Percentiles rank a stretch among this genome's conserved stretches.
phyloP scores from a whole-genome alignment of 129 eudicot species.

The Helichrysum umbraculigerum region DNA sequence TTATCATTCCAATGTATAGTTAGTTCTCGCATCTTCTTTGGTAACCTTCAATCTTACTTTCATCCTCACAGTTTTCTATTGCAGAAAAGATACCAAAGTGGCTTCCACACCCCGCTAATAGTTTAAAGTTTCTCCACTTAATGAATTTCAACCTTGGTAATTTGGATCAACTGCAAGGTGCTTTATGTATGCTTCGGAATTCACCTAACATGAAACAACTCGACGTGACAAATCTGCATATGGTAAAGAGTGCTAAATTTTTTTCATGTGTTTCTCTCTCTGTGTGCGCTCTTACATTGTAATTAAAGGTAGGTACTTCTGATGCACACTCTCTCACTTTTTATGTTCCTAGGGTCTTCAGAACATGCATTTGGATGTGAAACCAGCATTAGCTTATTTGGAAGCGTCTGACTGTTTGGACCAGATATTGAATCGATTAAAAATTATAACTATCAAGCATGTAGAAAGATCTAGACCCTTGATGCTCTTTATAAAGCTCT shows the following conservation, averaged over 20 bases:
- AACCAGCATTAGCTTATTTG: conserved; percentile 9
- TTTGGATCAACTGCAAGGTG: conserved; percentile 19
- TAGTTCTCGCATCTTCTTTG: too few relatives aligned
- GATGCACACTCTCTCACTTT: background rate
- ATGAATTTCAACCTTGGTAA: background rate
- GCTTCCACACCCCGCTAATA: background rate
- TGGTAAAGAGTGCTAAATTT: background rate
- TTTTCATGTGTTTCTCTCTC: too few relatives aligned
- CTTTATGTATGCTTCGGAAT: conserved; percentile 24
- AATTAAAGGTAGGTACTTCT: background rate
- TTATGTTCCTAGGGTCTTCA: background rate
- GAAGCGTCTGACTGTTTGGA: conserved; percentile 18
- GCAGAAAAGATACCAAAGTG: conserved; percentile 16
- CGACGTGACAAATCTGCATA: background rate
- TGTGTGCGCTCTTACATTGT: too few relatives aligned
- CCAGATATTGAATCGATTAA: background rate
- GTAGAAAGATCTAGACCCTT: conserved; percentile 18
- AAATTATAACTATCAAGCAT: background rate
- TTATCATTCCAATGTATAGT: too few relatives aligned
- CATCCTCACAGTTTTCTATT: background rate
- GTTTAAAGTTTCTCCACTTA: background rate
- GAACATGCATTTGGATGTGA: background rate
- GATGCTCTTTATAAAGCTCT: conserved; percentile 20
- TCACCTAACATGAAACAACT: conserved; percentile 6
- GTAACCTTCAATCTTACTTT: too few relatives aligned